Evolutionary conservation across 257 asterid species (phyloP).

Genomic region (Galeopsis tetrahit): DNA sequence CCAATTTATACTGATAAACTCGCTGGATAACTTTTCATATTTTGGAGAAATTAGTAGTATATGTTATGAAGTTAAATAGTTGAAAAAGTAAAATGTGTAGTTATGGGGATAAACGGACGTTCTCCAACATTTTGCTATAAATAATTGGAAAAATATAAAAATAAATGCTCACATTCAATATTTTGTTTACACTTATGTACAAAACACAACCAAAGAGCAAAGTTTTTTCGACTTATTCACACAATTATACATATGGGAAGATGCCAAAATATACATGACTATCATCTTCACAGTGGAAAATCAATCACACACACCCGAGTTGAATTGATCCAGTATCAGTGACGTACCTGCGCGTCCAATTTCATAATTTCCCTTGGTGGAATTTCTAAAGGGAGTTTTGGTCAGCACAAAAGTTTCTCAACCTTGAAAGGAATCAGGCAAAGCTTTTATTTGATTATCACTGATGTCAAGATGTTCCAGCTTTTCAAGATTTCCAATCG

Average conservation of each 20-base stretch:
- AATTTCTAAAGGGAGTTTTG: slow-evolving; percentile 73
- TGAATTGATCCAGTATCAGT: not conserved
- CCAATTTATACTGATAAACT: not conserved
- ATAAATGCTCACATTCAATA: not conserved
- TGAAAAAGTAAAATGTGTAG: not conserved
- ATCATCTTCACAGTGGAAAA: slow-evolving; percentile 4
- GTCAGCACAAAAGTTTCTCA: slow-evolving; percentile 59
- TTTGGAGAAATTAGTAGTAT: not conserved
- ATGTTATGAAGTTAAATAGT: not conserved
- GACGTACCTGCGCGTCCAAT: slow-evolving; percentile 70
- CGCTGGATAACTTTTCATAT: too few species aligned
- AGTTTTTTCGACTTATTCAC: slow-evolving; percentile 9
- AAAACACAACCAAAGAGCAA: slow-evolving; percentile 9
- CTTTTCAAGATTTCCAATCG: slow-evolving; percentile 70
- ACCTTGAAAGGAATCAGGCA: slow-evolving; percentile 67
- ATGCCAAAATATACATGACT: slow-evolving; percentile 15
- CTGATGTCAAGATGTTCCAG: slow-evolving; percentile 82
- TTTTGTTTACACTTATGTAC: slow-evolving; percentile 32
- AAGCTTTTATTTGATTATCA: slow-evolving; percentile 60
- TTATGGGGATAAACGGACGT: not conserved
- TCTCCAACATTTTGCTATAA: not conserved
- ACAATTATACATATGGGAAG: slow-evolving; percentile 21
- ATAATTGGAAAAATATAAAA: not conserved
- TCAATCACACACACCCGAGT: slow-evolving; percentile 1
- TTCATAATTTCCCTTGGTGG: slow-evolving; percentile 63